A percentile compares a stretch with the other conserved stretches of the same genome.
Evolutionary conservation across 164 flowering plant genomes (phyloP).

Genomic region (Buxus sempervirens): DNA sequence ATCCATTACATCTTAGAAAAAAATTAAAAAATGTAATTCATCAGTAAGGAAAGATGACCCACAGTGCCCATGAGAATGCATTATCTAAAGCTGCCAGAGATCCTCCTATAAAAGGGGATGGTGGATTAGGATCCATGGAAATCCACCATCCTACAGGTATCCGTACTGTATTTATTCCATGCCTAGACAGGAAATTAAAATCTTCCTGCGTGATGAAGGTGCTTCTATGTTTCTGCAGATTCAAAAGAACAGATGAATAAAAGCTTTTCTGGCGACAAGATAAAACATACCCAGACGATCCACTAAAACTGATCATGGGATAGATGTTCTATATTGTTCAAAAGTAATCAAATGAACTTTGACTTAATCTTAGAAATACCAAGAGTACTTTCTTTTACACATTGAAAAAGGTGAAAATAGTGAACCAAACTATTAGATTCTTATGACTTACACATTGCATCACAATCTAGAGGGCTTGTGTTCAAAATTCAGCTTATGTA

Average conservation of each 20-base stretch:
- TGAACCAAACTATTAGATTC: no score
- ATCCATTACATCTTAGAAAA: neutral
- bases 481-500: no score
- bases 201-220: slow-evolving; percentile 54
- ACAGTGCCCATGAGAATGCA: slow-evolving; percentile 93
- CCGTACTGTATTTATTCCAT: slow-evolving; percentile 83
- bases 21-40: neutral
- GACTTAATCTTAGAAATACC: no score
- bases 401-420: no score
- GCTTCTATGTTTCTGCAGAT: slow-evolving; percentile 63
- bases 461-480: no score
- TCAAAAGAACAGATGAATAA: slow-evolving; percentile 5
- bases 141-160: slow-evolving; percentile 99
- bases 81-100: slow-evolving; percentile 69
- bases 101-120: slow-evolving; percentile 76
- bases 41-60: slow-evolving; percentile 34
- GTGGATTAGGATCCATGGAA: slow-evolving; percentile 79
- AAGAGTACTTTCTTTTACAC: no score
- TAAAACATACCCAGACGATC: neutral
- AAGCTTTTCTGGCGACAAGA: neutral
- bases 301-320: neutral
- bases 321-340: neutral
- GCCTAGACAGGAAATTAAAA: slow-evolving; percentile 54
- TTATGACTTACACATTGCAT: no score
- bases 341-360: neutral